phyloP scores from a whole-genome alignment of 176 grass and related monocot genomes.

The Triticum monococcum region DNA sequence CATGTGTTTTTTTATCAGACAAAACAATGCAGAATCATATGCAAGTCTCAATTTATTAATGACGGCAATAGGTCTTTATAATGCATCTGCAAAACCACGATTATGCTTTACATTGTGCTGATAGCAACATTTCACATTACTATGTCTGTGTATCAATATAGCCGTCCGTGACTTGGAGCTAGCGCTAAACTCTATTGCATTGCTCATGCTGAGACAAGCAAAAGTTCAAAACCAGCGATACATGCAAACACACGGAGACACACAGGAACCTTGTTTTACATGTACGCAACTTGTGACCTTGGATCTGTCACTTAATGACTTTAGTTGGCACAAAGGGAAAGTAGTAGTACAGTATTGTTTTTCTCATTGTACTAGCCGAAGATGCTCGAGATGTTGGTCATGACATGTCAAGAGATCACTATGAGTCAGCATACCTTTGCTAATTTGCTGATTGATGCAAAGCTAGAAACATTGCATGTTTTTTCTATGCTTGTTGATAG shows the following conservation, averaged over 20 bases:
- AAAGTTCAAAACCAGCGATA: background rate
- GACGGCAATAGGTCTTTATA: too few relatives aligned
- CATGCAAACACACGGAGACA: background rate
- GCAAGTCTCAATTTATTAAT: too few relatives aligned
- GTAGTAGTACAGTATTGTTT: background rate
- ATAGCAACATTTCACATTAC: background rate
- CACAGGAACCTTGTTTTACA: background rate
- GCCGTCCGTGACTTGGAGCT: background rate
- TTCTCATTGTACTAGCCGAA: background rate
- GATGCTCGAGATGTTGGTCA: background rate
- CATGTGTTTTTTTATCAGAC: too few relatives aligned
- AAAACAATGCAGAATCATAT: too few relatives aligned
- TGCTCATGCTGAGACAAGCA: background rate
- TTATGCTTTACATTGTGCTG: background rate
- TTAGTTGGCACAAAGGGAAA: background rate
- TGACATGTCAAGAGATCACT: background rate
- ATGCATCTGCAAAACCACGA: too few relatives aligned
- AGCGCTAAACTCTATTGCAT: background rate
- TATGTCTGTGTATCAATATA: background rate
- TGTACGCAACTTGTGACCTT: background rate
- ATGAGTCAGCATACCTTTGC: background rate
- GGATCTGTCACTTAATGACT: background rate
- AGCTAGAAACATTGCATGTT: background rate
- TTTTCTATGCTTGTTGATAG: background rate
- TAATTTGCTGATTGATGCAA: background rate